phyloP scores from a whole-genome alignment of 805 yeast species.

The Cephaloascus albidus region DNA sequence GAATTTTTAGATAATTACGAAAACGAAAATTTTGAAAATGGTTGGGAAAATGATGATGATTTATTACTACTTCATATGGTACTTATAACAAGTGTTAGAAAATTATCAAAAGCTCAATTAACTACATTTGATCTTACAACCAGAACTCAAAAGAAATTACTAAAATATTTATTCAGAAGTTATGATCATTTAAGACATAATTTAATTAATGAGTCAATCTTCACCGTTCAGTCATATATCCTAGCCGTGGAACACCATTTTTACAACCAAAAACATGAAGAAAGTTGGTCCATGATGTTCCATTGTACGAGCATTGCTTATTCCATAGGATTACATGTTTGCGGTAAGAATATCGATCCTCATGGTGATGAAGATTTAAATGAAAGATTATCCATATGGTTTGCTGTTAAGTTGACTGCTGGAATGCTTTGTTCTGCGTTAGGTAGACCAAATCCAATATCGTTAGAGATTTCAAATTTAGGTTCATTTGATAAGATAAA shows the following conservation, averaged over 20 bases:
- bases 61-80: conserved; percentile 35
- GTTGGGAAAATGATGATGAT: conserved; percentile 42
- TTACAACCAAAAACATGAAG: conserved; percentile 38
- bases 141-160: conserved; percentile 9
- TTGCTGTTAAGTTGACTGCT: conserved; percentile 36
- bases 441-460: conserved; percentile 48
- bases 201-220: conserved; percentile 33
- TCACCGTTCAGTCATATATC: conserved; percentile 39
- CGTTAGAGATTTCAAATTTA: conserved; percentile 17
- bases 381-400: conserved; percentile 35
- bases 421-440: conserved; percentile 40
- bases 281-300: conserved; percentile 42
- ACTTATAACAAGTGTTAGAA: conserved; percentile 27
- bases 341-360: conserved; percentile 23
- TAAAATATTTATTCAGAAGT: conserved; percentile 23
- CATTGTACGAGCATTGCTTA: conserved; percentile 40
- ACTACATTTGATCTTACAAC: conserved; percentile 11
- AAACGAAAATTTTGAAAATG: conserved; percentile 5
- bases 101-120: conserved; percentile 18
- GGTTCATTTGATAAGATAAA: conserved; percentile 9
- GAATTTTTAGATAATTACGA: neutral
- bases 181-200: conserved; percentile 37
- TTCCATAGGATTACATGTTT: conserved; percentile 42
- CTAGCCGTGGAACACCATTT: conserved; percentile 43
- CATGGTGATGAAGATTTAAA: conserved; percentile 12